Conservation (phyloP, 306 rosid species). For the Parietaria judaica region DNA sequence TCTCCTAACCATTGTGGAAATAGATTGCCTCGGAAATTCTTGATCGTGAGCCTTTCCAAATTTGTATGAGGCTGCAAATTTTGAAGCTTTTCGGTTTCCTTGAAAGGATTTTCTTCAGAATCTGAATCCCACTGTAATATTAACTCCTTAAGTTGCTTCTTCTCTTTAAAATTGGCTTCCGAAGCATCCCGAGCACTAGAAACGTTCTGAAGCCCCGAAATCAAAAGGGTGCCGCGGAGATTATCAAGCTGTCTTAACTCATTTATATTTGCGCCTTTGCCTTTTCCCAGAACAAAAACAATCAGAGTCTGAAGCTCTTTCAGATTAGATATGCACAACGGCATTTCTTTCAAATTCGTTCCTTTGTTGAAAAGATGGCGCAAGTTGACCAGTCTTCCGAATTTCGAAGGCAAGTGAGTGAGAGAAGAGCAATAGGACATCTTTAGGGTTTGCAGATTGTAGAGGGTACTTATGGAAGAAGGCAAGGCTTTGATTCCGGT, state of each 20-base stretch:
- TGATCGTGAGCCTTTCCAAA: slow-evolving; percentile 1
- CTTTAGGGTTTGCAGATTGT: slow-evolving; percentile 28
- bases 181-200: slow-evolving; percentile 1
- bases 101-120: neutral
- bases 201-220: slow-evolving; percentile 17
- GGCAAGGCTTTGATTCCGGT: slow-evolving; percentile 3
- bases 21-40: slow-evolving; percentile 11
- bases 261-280: neutral
- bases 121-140: slow-evolving; percentile 7
- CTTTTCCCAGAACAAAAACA: slow-evolving; percentile 1
- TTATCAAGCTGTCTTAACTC: slow-evolving; percentile 7
- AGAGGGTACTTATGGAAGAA: slow-evolving; percentile 11
- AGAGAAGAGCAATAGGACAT: slow-evolving; percentile 11
- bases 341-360: slow-evolving; percentile 10
- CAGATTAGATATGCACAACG: slow-evolving; percentile 9
- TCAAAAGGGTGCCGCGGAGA: neutral
- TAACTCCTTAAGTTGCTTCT: neutral
- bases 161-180: neutral
- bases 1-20: slow-evolving; percentile 21
- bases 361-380: neutral
- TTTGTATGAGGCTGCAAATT: slow-evolving; percentile 11
- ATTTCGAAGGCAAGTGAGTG: neutral
- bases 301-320: slow-evolving; percentile 6
- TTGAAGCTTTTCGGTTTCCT: neutral
- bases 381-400: slow-evolving; percentile 7